phyloP scores from a whole-genome alignment of 495 filamentous ascomycete genomes.

The Rhypophila decipiens region DNA sequence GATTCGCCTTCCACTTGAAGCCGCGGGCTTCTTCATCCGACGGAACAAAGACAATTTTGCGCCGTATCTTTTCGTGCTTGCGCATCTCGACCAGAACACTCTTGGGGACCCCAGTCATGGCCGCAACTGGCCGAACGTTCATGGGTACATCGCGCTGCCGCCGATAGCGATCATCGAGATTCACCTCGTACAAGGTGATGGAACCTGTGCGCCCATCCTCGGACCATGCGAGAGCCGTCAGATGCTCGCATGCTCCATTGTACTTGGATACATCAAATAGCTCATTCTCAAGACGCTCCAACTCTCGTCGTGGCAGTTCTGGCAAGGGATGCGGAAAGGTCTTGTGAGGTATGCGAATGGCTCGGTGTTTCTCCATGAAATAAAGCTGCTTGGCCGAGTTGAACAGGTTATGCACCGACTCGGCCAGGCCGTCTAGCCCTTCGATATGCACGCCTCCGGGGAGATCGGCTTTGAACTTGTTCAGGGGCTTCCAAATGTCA shows the following conservation, averaged over 20 bases:
- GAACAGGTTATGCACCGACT: constrained; percentile 19
- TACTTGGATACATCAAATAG: constrained; percentile 22
- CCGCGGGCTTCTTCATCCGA: constrained; percentile 9
- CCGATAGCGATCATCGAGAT: not conserved
- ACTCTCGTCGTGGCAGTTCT: constrained; percentile 9
- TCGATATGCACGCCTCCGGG: constrained; percentile 18
- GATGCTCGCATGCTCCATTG: constrained; percentile 11
- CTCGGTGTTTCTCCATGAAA: constrained; percentile 18
- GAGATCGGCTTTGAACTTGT: constrained; percentile 14
- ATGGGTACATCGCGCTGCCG: constrained; percentile 2
- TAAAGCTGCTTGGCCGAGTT: constrained; percentile 17
- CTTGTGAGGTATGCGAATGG: constrained; percentile 5
- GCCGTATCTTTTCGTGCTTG: constrained; percentile 13
- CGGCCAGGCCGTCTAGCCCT: constrained; percentile 17
- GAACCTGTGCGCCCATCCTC: constrained; percentile 13
- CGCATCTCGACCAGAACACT: constrained; percentile 16
- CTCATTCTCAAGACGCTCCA: constrained; percentile 20
- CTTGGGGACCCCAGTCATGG: constrained; percentile 20
- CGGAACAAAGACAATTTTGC: constrained; percentile 18
- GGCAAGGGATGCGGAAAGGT: not conserved
- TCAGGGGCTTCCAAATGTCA: constrained; percentile 12
- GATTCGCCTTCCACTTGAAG: constrained; percentile 19
- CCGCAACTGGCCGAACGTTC: constrained; percentile 17
- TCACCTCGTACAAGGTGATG: constrained; percentile 16
- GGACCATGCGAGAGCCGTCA: constrained; percentile 19